phyloP scores from a whole-genome alignment of 495 filamentous ascomycete genomes.

The Trichocladium uniseriatum region DNA sequence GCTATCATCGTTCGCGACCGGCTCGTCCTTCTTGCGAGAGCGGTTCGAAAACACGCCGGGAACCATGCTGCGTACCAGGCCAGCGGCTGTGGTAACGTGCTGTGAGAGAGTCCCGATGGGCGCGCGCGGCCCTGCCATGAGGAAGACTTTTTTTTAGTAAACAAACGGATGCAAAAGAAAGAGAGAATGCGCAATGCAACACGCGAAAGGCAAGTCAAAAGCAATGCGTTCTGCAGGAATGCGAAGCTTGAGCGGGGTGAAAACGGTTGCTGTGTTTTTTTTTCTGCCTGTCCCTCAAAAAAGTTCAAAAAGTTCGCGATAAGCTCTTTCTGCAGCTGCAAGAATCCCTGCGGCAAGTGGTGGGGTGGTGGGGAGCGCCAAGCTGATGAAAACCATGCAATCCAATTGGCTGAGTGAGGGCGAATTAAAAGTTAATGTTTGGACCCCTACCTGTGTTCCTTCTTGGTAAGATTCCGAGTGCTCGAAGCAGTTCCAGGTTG shows the following conservation, averaged over 20 bases:
- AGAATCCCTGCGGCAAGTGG: not conserved
- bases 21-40: conserved; percentile 22
- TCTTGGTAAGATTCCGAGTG: too few species aligned
- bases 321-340: not conserved
- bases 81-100: conserved; percentile 22
- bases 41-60: conserved; percentile 8
- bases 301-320: conserved; percentile 12
- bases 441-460: too few species aligned
- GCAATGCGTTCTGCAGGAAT: not conserved
- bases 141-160: conserved; percentile 1
- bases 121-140: conserved; percentile 29
- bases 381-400: too few species aligned
- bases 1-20: conserved; percentile 18
- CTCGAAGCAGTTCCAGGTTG: too few species aligned
- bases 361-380: not conserved
- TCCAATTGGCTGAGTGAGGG: too few species aligned
- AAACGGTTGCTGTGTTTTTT: conserved; percentile 1
- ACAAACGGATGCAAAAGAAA: not conserved
- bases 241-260: not conserved
- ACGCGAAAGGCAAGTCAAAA: not conserved
- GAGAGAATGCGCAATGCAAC: not conserved
- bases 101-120: conserved; percentile 25
- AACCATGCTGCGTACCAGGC: conserved; percentile 18
- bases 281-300: conserved; percentile 1
- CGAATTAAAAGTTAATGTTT: too few species aligned